These are phyloP conservation scores for Coffea humblotiana DNA, from an alignment of 305 asterid species.

Conservation along the genomic window DNA sequence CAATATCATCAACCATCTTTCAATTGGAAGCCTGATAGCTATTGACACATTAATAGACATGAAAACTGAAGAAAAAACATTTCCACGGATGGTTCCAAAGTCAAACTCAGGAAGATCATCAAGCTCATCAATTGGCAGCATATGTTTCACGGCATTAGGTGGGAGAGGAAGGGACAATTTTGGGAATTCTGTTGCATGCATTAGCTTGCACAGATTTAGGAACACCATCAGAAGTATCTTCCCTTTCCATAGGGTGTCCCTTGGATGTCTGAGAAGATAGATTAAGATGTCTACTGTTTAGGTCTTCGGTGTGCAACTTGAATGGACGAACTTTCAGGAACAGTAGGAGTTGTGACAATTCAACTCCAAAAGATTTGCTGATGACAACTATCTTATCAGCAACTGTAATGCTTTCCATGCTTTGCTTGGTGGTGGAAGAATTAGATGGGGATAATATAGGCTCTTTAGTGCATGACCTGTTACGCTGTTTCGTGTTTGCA, in stretches of 20 bases:
- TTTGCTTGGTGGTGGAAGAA: constrained; percentile 5
- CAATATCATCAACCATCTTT: constrained; percentile 8
- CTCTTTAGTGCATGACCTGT: not conserved
- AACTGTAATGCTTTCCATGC: constrained; percentile 1
- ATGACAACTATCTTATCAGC: constrained; percentile 5
- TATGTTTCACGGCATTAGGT: constrained; percentile 6
- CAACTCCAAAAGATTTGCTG: constrained; percentile 8
- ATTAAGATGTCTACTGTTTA: not conserved
- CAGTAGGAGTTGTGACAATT: constrained; percentile 17
- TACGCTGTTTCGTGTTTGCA: constrained; percentile 2
- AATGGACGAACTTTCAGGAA: constrained; percentile 3
- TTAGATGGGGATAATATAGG: constrained; percentile 16
- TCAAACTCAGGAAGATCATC: constrained; percentile 42
- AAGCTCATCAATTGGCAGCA: constrained; percentile 15
- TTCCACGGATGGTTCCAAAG: constrained; percentile 18
- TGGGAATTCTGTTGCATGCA: constrained; percentile 7
- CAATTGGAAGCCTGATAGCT: constrained; percentile 5
- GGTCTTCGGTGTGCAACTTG: constrained; percentile 11
- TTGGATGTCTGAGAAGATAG: constrained; percentile 7
- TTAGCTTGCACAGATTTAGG: constrained; percentile 12
- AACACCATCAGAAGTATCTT: constrained; percentile 2
- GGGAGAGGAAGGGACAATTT: constrained; percentile 9
- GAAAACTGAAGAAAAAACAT: constrained; percentile 12
- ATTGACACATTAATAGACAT: not conserved
- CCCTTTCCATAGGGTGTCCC: constrained; percentile 8